phyloP scores from a whole-genome alignment of 23 red algal species.

The Cyanidium caldarium region DNA sequence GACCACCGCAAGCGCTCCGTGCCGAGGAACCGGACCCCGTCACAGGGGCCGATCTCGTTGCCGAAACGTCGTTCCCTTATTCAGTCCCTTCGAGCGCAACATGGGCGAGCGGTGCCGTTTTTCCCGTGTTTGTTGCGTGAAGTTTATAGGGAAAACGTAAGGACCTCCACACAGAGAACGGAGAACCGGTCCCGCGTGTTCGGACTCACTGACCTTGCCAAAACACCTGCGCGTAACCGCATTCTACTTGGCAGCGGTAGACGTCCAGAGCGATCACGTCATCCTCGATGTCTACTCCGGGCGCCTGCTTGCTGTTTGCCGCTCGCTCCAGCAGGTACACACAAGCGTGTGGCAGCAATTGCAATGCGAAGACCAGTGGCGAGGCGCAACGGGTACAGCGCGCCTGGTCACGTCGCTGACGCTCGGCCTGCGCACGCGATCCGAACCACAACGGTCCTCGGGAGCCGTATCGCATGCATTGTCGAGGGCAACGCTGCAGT shows the following conservation, averaged over 20 bases:
- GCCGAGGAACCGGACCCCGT: too few species aligned
- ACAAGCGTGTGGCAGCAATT: background rate
- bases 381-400: background rate
- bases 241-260: background rate
- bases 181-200: too few species aligned
- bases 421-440: background rate
- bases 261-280: background rate
- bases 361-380: background rate
- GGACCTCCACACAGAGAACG: too few species aligned
- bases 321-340: background rate
- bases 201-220: too few species aligned
- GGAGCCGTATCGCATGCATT: background rate
- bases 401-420: background rate
- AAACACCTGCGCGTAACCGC: background rate
- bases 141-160: too few species aligned
- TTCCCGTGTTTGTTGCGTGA: too few species aligned
- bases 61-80: too few species aligned
- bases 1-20: too few species aligned
- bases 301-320: background rate
- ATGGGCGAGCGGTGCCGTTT: too few species aligned
- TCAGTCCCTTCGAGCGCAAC: too few species aligned
- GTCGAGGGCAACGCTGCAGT: background rate
- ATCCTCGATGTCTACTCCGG: background rate
- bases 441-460: background rate
- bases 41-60: too few species aligned